These are phyloP conservation scores for Physaria fendleri DNA, from an alignment of 345 rosid genomes.

Conservation along the genomic window DNA sequence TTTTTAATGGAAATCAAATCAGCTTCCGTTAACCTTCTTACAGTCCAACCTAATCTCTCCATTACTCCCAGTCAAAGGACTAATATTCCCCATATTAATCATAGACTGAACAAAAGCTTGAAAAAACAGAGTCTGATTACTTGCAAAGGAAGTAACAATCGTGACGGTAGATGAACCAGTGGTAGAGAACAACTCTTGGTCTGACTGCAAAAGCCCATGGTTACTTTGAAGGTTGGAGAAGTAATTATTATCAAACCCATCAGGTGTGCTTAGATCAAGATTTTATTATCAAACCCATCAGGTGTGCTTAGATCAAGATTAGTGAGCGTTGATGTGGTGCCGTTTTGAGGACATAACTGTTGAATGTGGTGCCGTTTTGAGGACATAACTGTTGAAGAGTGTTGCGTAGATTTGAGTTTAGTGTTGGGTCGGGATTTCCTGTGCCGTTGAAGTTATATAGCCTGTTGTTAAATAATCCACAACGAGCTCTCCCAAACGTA, in stretches of 20 bases:
- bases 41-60: slow-evolving; percentile 61
- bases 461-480: slow-evolving; percentile 29
- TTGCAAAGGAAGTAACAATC: slow-evolving; percentile 37
- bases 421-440: slow-evolving; percentile 42
- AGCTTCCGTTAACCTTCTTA: slow-evolving; percentile 40
- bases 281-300: too few species aligned
- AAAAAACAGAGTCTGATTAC: slow-evolving; percentile 48
- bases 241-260: slow-evolving; percentile 45
- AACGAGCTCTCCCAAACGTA: slow-evolving; percentile 57
- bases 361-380: slow-evolving; percentile 43
- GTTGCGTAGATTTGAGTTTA: slow-evolving; percentile 38
- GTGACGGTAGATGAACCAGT: slow-evolving; percentile 34
- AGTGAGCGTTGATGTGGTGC: too few species aligned
- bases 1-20: too few species aligned
- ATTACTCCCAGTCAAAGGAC: slow-evolving; percentile 38
- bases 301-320: too few species aligned
- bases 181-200: slow-evolving; percentile 53
- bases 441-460: slow-evolving; percentile 43
- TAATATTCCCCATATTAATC: slow-evolving; percentile 60
- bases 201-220: slow-evolving; percentile 51
- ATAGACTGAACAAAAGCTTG: slow-evolving; percentile 47
- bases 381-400: slow-evolving; percentile 47
- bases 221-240: slow-evolving; percentile 39
- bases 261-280: slow-evolving; percentile 47
- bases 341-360: slow-evolving; percentile 48